Evolutionary conservation across 345 rosid species (phyloP), one percentile per base, ranked within the genome.

Genomic region (Citrus hindsii): DNA sequence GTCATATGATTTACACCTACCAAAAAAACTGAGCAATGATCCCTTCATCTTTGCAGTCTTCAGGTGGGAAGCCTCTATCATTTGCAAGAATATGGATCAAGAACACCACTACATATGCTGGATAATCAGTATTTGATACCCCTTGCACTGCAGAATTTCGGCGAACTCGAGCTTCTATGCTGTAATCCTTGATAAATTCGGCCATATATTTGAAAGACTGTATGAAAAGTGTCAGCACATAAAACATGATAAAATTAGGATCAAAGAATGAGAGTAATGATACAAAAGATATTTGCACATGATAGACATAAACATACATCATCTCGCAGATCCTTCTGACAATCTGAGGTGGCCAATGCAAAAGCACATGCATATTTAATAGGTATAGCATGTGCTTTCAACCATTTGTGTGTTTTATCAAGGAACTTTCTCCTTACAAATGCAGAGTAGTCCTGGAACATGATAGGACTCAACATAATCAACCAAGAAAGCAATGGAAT

Each of bases 21-120:
- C 94, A 40, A 81, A 93, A 90, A 85, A 92, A 91, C 66, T 66
- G 80, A 84, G 93, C 89, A 85, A 83, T 90, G 21, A 69, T 75
- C 79, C 88, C 83, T 78, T 92, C 98, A 66, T 91, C 98, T 82
- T 69, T 79, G 84, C 89, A 93, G 66, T 84, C 92, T 76, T 91
- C 88, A 53, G 87, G 81, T 77, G 96, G 98, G 82, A 93, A 95
- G 65, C 67, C 85, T 59, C 80, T 72, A 60, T 90, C 94, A 78
- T 91, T 97, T 37, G 93, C 97, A 82, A 95, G 96, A 84, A 93
- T 84, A 82, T 95, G 94, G 78, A 95, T 84, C 83, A 95, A 89
- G 89, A 83, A 92, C 48, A 91, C 91, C 80, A 91, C 89, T 63
- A 89, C 79, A 74, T 92, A 93, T 32, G 90, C 92, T 59, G 99